Conservation (phyloP, 129 eudicot genomes). For the Lonicera japonica region DNA sequence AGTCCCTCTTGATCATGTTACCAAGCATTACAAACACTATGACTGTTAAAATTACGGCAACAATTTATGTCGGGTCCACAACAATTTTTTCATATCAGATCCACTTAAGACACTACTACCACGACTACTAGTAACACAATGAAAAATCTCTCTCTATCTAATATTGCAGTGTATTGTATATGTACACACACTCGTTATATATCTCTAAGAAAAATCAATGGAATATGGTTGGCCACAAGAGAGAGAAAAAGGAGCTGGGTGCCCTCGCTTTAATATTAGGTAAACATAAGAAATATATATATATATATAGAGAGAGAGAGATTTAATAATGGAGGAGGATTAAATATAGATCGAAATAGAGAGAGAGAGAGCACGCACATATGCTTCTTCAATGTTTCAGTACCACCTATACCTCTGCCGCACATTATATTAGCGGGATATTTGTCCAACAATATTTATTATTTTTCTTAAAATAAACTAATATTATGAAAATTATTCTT, state of each 20-base stretch:
- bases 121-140: background rate
- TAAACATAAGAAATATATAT: too few relatives aligned
- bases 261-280: background rate
- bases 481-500: too few relatives aligned
- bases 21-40: slow-evolving; percentile 98
- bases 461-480: too few relatives aligned
- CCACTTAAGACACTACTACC: slow-evolving; percentile 8
- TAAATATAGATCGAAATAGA: too few relatives aligned
- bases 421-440: too few relatives aligned
- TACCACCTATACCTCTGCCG: background rate
- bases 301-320: too few relatives aligned
- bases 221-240: background rate
- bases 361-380: background rate
- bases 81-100: slow-evolving; percentile 37
- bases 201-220: too few relatives aligned
- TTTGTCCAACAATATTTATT: too few relatives aligned
- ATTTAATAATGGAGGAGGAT: background rate
- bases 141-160: background rate
- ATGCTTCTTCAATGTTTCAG: background rate
- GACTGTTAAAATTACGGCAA: slow-evolving; percentile 82
- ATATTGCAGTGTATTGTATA: background rate
- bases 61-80: slow-evolving; percentile 79
- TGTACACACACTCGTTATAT: background rate
- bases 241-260: background rate
- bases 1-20: slow-evolving; percentile 81